These are phyloP conservation scores for Megacollybia marginata DNA, from an alignment of 768 basidiomycete genomes.

Conservation along the genomic window DNA sequence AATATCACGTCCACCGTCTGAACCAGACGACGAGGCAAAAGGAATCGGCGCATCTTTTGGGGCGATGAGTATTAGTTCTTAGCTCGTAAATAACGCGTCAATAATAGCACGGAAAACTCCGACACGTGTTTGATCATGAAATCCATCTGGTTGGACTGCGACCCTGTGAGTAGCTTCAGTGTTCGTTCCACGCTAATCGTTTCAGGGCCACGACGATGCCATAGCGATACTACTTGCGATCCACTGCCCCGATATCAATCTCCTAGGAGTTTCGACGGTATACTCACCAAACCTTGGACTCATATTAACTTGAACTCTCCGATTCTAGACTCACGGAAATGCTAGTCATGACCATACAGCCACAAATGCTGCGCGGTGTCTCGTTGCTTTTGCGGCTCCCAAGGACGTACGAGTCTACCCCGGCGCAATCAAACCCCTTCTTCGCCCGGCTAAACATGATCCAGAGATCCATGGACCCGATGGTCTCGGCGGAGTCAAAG, in stretches of 20 bases:
- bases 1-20: slow-evolving; percentile 14
- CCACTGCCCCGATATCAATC: slow-evolving; percentile 53
- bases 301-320: background rate
- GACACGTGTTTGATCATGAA: slow-evolving; percentile 1
- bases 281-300: slow-evolving; percentile 5
- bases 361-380: slow-evolving; percentile 70
- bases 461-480: slow-evolving; percentile 78
- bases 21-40: slow-evolving; percentile 10
- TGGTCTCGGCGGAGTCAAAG: slow-evolving; percentile 80
- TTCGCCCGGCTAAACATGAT: slow-evolving; percentile 54
- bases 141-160: slow-evolving; percentile 55
- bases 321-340: slow-evolving; percentile 53
- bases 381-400: slow-evolving; percentile 67
- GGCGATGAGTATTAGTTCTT: slow-evolving; percentile 82
- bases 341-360: slow-evolving; percentile 52
- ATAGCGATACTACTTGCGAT: slow-evolving; percentile 57
- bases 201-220: slow-evolving; percentile 73
- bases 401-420: slow-evolving; percentile 52
- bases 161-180: slow-evolving; percentile 41
- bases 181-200: slow-evolving; percentile 1
- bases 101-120: background rate
- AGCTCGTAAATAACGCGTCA: slow-evolving; percentile 1
- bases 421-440: slow-evolving; percentile 65
- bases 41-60: slow-evolving; percentile 56
- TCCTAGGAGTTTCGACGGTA: slow-evolving; percentile 84